These are phyloP conservation scores for Escallonia herrerae DNA, from an alignment of 129 eudicot species.

Conservation along the genomic window DNA sequence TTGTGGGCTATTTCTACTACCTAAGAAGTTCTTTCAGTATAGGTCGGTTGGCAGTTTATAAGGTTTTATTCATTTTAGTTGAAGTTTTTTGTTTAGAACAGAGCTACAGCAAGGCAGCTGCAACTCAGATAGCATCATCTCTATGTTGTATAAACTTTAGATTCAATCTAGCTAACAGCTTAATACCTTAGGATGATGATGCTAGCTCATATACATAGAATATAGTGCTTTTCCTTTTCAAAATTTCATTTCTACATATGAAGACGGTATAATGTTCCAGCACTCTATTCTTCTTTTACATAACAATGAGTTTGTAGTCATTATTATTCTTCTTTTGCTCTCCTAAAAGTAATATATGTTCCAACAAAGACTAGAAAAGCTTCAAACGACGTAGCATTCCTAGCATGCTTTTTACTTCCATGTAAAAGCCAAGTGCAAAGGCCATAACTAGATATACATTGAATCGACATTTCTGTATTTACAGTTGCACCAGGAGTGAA, in stretches of 20 bases:
- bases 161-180: slow-evolving; percentile 23
- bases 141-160: slow-evolving; percentile 18
- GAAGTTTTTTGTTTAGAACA: slow-evolving; percentile 7
- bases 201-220: slow-evolving; percentile 14
- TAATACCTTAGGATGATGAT: slow-evolving; percentile 11
- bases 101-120: slow-evolving; percentile 14
- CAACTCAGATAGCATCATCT: slow-evolving; percentile 8
- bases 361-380: too few species aligned
- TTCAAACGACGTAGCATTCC: too few species aligned
- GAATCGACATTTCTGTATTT: background rate
- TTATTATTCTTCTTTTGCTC: too few species aligned
- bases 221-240: slow-evolving; percentile 3
- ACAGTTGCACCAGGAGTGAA: background rate
- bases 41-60: slow-evolving; percentile 24
- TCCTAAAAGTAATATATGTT: too few species aligned
- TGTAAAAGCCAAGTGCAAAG: too few species aligned
- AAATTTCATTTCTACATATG: too few species aligned
- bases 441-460: background rate
- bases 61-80: slow-evolving; percentile 6
- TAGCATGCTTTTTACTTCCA: too few species aligned
- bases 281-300: too few species aligned
- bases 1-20: slow-evolving; percentile 5
- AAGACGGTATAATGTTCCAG: too few species aligned
- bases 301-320: too few species aligned
- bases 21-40: slow-evolving; percentile 15